Evolutionary conservation across 768 basidiomycete genomes (phyloP), one percentile per base, ranked within the genome.

Genomic region (Tephrocybe sp.): DNA sequence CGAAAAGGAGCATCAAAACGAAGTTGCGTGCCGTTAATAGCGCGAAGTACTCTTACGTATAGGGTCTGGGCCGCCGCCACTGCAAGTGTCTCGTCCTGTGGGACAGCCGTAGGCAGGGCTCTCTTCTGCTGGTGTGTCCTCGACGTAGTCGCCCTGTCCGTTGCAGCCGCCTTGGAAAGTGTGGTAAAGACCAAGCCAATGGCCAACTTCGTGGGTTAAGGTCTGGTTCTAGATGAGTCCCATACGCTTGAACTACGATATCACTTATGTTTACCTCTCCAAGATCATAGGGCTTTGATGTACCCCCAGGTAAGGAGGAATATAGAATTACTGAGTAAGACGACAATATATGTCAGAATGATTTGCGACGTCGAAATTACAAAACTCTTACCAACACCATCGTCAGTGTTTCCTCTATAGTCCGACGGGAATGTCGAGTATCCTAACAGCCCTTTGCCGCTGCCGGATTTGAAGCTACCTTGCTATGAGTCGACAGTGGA

Each of bases 161-260:
- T 52, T 44, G 64, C 70, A 75, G 9, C 74, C 74, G 26, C 72
- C 75, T 65, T 81, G 72, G 72, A 80, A 82, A 22, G 80, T 80
- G 57, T 81, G 80, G 60, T 80, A 82, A 13, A 81, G 69, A 13
- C 80, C 79, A 36, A 69, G 60, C 79, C 80, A 83, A 62, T 82
- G 80, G 3, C 79, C 78, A 34, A 69, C 69, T 61, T 83, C 81
- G 58, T 83, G 81, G 1, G 73, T 76, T 36, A 79, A 56, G 9
- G 78, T 82, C 62, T 75, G 53, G 11, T 26, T 16, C 24, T 5
- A 8, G 13, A 28, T 51, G 15, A 51, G 31, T 31, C 11, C n/a
- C n/a, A n/a, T n/a, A n/a, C n/a, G n/a, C n/a, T n/a, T n/a, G n/a
- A n/a, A n/a, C n/a, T n/a, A n/a, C n/a, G n/a, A n/a, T n/a, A n/a